phyloP scores from a whole-genome alignment of 108 stramenopile genomes.

The Conticribra weissflogii region DNA sequence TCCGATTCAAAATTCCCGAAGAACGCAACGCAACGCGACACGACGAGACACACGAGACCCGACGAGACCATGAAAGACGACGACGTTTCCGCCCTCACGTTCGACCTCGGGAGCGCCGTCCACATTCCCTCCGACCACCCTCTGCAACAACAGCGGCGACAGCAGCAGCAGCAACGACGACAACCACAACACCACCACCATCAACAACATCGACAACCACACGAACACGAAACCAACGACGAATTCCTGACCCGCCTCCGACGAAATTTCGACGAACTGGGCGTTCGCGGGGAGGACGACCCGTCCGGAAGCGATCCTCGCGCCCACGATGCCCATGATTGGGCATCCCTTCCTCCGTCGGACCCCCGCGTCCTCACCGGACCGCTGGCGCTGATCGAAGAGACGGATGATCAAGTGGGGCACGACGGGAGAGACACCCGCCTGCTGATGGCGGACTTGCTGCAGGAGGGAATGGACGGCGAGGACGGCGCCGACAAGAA shows the following conservation, averaged over 20 bases:
- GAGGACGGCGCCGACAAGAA: slow-evolving; percentile 22
- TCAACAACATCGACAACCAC: not conserved
- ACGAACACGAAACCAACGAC: not conserved
- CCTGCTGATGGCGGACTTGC: not conserved
- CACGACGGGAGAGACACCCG: not conserved
- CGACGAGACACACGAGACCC: not conserved
- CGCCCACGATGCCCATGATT: not conserved
- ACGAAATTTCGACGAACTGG: not conserved
- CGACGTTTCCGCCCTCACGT: slow-evolving; percentile 45
- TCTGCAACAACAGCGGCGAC: not conserved
- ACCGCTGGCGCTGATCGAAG: not conserved
- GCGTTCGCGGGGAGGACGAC: slow-evolving; percentile 15
- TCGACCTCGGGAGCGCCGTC: slow-evolving; percentile 41
- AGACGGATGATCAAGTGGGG: not conserved
- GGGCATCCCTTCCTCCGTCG: not conserved
- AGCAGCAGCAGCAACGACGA: not conserved
- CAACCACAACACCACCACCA: not conserved
- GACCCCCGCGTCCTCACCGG: not conserved
- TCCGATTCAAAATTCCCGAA: too few species aligned
- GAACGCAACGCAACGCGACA: too few species aligned
- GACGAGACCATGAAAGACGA: slow-evolving; percentile 9
- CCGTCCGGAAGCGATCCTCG: not conserved
- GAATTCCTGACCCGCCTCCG: not conserved
- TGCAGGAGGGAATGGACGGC: slow-evolving; percentile 12
- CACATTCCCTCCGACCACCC: not conserved